Evolutionary conservation across 164 flowering plant species (phyloP).

Genomic region (Nymphaea colorata): DNA sequence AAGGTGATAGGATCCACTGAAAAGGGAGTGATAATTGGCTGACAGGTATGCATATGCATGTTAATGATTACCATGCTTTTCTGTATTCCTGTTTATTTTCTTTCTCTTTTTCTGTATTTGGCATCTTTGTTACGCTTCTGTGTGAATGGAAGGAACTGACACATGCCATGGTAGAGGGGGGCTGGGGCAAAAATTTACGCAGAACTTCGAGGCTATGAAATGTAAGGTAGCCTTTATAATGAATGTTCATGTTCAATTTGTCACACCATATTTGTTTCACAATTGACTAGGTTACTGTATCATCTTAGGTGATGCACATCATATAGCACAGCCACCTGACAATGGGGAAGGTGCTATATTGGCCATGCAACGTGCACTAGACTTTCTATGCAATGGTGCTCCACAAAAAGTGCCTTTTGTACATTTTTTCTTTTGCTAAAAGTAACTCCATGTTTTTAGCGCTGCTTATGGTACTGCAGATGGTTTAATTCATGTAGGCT

Average conservation of each 20-base stretch:
- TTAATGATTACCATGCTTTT: too few relatives aligned
- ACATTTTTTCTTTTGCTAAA: not conserved
- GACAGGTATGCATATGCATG: too few relatives aligned
- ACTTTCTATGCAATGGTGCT: conserved; percentile 44
- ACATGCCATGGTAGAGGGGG: conserved; percentile 73
- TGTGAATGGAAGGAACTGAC: conserved; percentile 50
- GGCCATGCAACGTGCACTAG: conserved; percentile 81
- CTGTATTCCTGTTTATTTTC: too few relatives aligned
- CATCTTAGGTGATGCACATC: conserved; percentile 82
- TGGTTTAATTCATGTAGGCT: too few relatives aligned
- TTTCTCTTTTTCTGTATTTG: not conserved
- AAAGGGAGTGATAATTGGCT: too few relatives aligned
- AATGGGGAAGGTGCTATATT: conserved; percentile 90
- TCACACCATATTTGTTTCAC: not conserved
- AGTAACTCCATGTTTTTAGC: too few relatives aligned
- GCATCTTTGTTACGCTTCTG: not conserved
- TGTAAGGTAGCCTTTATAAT: conserved; percentile 57
- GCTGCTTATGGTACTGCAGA: too few relatives aligned
- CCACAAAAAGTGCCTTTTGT: not conserved
- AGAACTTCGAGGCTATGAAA: conserved; percentile 92
- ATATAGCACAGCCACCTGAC: conserved; percentile 82
- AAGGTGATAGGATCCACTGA: too few relatives aligned
- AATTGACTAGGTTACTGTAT: not conserved
- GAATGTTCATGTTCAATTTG: not conserved
- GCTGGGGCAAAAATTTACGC: conserved; percentile 94